These are phyloP conservation scores for Hemileccinum impolitum DNA, from an alignment of 768 basidiomycete genomes.

Conservation along the genomic window DNA sequence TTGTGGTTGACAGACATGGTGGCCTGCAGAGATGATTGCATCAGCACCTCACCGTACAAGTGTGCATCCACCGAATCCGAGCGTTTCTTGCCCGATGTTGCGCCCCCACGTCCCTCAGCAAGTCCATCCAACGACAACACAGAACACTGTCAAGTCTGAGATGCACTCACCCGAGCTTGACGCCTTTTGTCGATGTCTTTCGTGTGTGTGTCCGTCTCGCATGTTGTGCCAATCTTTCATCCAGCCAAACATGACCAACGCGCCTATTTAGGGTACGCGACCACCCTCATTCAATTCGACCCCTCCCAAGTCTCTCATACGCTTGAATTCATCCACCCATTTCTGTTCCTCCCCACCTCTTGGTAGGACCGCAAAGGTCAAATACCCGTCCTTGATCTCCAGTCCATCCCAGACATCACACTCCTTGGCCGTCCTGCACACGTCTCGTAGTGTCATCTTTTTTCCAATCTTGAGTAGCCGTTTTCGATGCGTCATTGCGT, in stretches of 20 bases:
- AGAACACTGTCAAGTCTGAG: constrained; percentile 24
- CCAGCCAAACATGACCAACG: constrained; percentile 32
- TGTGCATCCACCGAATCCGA: constrained; percentile 56
- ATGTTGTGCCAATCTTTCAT: constrained; percentile 5
- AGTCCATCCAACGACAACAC: constrained; percentile 13
- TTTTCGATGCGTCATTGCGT: constrained; percentile 74
- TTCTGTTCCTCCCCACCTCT: constrained; percentile 72
- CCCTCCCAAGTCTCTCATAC: constrained; percentile 33
- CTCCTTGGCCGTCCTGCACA: constrained; percentile 60
- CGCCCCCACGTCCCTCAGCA: constrained; percentile 18
- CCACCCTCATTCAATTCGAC: constrained; percentile 3
- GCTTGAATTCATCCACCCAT: constrained; percentile 90
- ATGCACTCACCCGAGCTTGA: constrained; percentile 65
- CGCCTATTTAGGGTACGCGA: constrained; percentile 12
- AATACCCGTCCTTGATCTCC: constrained; percentile 77
- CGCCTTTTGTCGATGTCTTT: constrained; percentile 51
- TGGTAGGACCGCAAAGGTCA: constrained; percentile 76
- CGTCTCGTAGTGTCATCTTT: constrained; percentile 81
- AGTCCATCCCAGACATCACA: constrained; percentile 71
- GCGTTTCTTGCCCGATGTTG: constrained; percentile 20
- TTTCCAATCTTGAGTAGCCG: constrained; percentile 88
- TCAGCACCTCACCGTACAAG: constrained; percentile 43
- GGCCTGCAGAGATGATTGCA: constrained; percentile 15
- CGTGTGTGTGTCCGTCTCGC: constrained; percentile 13
- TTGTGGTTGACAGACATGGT: constrained; percentile 79